Conservation (phyloP, 805 yeast genomes). For the Metschnikowia kofuensis region DNA sequence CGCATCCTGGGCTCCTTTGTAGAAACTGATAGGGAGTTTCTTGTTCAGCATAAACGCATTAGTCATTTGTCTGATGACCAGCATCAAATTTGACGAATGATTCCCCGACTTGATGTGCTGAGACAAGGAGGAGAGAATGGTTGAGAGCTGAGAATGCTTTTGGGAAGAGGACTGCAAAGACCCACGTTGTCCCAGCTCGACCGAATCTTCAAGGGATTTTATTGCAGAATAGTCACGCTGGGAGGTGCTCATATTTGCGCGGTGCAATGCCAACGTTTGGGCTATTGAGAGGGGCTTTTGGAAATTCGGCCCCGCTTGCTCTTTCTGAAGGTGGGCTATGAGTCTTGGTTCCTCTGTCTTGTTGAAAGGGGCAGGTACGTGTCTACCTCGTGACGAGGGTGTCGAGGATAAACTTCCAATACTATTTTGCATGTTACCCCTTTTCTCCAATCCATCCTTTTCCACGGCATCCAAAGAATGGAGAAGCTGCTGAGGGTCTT, state of each 20-base stretch:
- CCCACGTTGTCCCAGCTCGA: conserved; percentile 8
- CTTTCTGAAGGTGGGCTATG: neutral
- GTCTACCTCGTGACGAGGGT: neutral
- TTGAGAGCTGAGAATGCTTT: conserved; percentile 31
- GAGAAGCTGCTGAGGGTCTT: conserved; percentile 51
- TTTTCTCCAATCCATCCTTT: neutral
- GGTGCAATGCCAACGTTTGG: conserved; percentile 54
- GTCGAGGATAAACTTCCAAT: too few relatives aligned
- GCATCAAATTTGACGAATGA: conserved; percentile 25
- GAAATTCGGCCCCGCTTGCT: neutral
- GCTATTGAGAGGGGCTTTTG: conserved; percentile 50
- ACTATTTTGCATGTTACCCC: neutral
- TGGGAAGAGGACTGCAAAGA: conserved; percentile 3
- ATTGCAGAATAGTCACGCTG: conserved; percentile 29
- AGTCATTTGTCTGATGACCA: conserved; percentile 41
- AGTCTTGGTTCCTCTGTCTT: neutral
- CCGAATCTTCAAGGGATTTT: conserved; percentile 25
- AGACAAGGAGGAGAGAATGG: conserved; percentile 31
- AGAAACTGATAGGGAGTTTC: conserved; percentile 12
- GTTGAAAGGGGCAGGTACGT: neutral
- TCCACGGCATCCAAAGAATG: conserved; percentile 33
- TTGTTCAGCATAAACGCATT: conserved; percentile 24
- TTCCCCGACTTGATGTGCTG: conserved; percentile 26
- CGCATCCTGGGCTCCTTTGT: conserved; percentile 12
- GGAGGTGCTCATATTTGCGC: conserved; percentile 41